Evolutionary conservation across 1,139 yeast species (phyloP).

Genomic region (Candida sp.): DNA sequence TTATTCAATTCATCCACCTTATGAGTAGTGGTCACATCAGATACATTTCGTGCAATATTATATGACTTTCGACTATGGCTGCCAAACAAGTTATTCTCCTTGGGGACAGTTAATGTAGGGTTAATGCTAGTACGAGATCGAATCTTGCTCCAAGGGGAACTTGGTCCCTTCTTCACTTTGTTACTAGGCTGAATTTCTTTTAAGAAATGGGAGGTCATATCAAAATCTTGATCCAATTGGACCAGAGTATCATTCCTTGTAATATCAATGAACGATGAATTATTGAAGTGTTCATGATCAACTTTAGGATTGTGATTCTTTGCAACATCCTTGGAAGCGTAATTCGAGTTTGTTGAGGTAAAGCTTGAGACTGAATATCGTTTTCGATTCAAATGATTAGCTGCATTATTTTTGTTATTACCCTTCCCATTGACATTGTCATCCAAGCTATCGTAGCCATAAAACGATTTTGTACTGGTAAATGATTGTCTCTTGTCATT

Average conservation of each 20-base stretch:
- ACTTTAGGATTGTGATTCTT: background rate
- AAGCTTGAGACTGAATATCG: conserved; percentile 3
- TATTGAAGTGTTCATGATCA: background rate
- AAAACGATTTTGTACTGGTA: background rate
- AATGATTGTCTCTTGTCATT: background rate
- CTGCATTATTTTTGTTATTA: too few relatives aligned
- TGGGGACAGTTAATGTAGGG: background rate
- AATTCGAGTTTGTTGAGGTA: background rate
- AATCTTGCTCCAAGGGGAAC: conserved; percentile 31
- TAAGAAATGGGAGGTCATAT: conserved; percentile 13
- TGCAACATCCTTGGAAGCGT: background rate
- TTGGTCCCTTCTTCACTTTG: conserved; percentile 9
- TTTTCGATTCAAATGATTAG: too few relatives aligned
- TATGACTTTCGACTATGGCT: background rate
- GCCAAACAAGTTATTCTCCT: background rate
- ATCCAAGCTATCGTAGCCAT: too few relatives aligned
- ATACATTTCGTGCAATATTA: background rate
- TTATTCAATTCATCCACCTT: conserved; percentile 33
- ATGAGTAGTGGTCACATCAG: conserved; percentile 8
- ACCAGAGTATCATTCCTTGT: conserved; percentile 23
- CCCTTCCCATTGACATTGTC: too few relatives aligned
- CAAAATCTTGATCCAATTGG: conserved; percentile 30
- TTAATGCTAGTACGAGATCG: conserved; percentile 17
- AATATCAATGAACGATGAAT: conserved; percentile 5
- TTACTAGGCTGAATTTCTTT: conserved; percentile 5